These are phyloP conservation scores for Polychaeton citri DNA, from an alignment of 2,329 filamentous ascomycete genomes.

Conservation along the genomic window DNA sequence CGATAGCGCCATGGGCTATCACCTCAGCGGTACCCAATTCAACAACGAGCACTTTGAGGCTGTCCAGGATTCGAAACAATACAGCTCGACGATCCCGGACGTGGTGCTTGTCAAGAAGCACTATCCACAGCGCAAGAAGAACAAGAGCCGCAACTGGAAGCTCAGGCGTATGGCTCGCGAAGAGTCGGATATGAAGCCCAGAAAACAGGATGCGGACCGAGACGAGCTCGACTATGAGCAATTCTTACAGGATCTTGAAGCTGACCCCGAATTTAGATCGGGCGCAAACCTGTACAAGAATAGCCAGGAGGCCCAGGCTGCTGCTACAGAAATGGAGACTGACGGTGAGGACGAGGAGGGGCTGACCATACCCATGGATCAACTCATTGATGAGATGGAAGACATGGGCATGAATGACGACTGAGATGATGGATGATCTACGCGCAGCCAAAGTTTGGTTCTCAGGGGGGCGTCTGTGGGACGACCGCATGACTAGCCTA, in stretches of 20 bases:
- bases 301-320: constrained; percentile 44
- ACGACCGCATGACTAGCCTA: too few species aligned
- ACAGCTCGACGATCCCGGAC: constrained; percentile 70
- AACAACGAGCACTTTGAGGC: constrained; percentile 80
- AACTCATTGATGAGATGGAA: constrained; percentile 80
- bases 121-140: constrained; percentile 74
- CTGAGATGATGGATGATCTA: neutral
- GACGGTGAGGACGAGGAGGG: constrained; percentile 42
- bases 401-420: constrained; percentile 61
- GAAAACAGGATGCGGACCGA: constrained; percentile 75
- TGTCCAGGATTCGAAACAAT: constrained; percentile 63
- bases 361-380: constrained; percentile 36
- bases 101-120: constrained; percentile 95
- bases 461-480: too few species aligned
- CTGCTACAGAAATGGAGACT: constrained; percentile 51
- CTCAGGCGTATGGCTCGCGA: constrained; percentile 88
- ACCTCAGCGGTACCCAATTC: constrained; percentile 78
- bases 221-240: constrained; percentile 92
- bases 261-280: constrained; percentile 75
- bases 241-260: constrained; percentile 94
- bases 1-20: constrained; percentile 90
- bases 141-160: constrained; percentile 67
- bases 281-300: constrained; percentile 78
- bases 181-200: constrained; percentile 72
- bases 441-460: too few species aligned